These are phyloP conservation scores for Lachnellula suecica DNA, from an alignment of 2,329 filamentous ascomycete genomes.

Conservation along the genomic window DNA sequence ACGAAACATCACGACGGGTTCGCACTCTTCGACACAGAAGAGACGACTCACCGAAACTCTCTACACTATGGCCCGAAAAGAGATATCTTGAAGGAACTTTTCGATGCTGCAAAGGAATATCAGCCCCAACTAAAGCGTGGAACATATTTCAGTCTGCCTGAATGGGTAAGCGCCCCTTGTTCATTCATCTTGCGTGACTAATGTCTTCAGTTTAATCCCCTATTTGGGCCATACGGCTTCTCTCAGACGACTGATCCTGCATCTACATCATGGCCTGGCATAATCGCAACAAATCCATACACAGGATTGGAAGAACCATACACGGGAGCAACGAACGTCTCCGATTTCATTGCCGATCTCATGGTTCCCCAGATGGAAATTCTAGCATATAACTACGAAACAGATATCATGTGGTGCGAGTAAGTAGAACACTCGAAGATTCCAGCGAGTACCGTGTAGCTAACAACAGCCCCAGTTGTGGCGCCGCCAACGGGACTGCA, in stretches of 20 bases:
- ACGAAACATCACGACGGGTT: conserved; percentile 50
- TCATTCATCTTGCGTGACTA: not conserved
- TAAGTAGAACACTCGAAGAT: conserved; percentile 10
- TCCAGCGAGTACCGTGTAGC: not conserved
- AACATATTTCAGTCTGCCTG: conserved; percentile 48
- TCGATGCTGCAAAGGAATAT: conserved; percentile 40
- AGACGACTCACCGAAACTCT: conserved; percentile 39
- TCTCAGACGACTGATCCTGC: conserved; percentile 30
- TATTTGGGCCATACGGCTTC: conserved; percentile 44
- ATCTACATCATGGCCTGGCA: conserved; percentile 38
- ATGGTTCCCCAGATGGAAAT: conserved; percentile 47
- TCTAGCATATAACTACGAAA: conserved; percentile 42
- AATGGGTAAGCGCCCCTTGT: conserved; percentile 34
- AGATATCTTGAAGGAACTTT: conserved; percentile 43
- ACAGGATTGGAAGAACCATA: conserved; percentile 42
- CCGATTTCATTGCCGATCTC: conserved; percentile 43
- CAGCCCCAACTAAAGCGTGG: conserved; percentile 44
- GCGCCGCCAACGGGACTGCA: conserved; percentile 42
- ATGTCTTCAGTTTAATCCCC: conserved; percentile 41
- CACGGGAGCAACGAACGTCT: conserved; percentile 38
- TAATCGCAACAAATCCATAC: conserved; percentile 43
- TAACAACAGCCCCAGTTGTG: conserved; percentile 22
- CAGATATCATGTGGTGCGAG: conserved; percentile 52
- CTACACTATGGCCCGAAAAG: conserved; percentile 41
- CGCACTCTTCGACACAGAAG: conserved; percentile 41